Evolutionary conservation across 2,329 filamentous ascomycete species (phyloP), one percentile per base, ranked within the genome.

Genomic region (Xylaria hypoxylon): DNA sequence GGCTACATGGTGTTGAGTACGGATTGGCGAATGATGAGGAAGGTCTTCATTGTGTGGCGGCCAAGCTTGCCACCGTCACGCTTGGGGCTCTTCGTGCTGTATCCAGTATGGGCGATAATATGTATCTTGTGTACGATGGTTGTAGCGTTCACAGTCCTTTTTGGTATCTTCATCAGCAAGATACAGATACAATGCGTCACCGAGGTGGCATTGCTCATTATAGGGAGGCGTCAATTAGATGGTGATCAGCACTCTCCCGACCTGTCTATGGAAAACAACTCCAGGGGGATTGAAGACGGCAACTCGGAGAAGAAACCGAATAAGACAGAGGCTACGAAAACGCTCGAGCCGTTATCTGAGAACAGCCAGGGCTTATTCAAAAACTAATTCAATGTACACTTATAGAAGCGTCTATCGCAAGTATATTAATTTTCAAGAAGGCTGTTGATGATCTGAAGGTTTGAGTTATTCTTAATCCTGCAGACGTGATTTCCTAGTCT

Each of bases 1-100:
- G 31, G 13, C 31, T 42, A 19, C 19, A 48, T 59, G 42, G 19
- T 59, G 15, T 10, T 59, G 19, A 48, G 19, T 24, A 48, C 28
- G 13, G 19, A 33, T 35, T 48, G 56, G 56, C 42, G 13, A 35
- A 24, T 48, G 31, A 31, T 22, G 19, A 33, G 40, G 19, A 38
- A 38, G 22, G 28, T 48, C 19, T n/a, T 48, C 6, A 19, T 22
- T 17, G n/a, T 26, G 4, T 48, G 31, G 56, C 19, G 19, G 1
- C 56, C 56, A 19, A 35, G 44, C 6, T 6, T 40, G 13, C 26
- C 19, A 11, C 56, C 42, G 7, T 8, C 35, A 6, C 19, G 56
- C 15, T n/a, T 26, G 4, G 13, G 28, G 13, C 56, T 48, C 7
- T 5, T 59, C 13, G 31, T 33, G 6, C 44, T 48, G 1, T 59